A percentile compares a stretch with the other conserved stretches of the same genome.
Evolutionary conservation across 495 filamentous ascomycete species (phyloP).

Genomic region (Hyaloscypha finlandica): DNA sequence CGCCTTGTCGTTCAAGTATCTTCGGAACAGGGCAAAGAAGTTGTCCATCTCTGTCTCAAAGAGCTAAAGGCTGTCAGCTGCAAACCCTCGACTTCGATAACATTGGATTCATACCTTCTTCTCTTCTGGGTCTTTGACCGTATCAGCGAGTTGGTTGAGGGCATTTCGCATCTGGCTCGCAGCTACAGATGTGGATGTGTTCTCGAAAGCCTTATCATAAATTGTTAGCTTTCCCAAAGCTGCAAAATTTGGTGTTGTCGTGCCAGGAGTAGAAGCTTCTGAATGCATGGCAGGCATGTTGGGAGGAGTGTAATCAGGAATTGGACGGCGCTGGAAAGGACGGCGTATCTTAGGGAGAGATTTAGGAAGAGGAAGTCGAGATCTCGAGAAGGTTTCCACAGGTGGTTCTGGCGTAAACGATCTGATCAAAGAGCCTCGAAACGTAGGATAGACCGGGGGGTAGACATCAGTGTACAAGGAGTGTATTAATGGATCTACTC

Average conservation of each 20-base stretch:
- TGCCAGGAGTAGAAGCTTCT: neutral
- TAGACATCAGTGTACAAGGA: too few species aligned
- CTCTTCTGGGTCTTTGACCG: constrained; percentile 74
- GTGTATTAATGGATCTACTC: too few species aligned
- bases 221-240: constrained; percentile 21
- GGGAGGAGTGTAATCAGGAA: neutral
- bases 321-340: neutral
- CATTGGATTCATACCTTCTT: constrained; percentile 65
- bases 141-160: constrained; percentile 88
- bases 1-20: constrained; percentile 97
- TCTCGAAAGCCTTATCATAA: constrained; percentile 84
- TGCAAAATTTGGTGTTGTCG: neutral
- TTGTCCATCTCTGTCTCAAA: constrained; percentile 99
- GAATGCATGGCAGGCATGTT: constrained; percentile 3
- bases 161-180: constrained; percentile 99
- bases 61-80: constrained; percentile 42
- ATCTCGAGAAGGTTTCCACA: too few species aligned
- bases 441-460: too few species aligned
- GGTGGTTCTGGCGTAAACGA: neutral
- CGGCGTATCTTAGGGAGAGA: neutral
- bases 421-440: neutral
- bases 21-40: constrained; percentile 97
- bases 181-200: constrained; percentile 96
- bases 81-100: neutral
- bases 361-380: too few species aligned